These are phyloP conservation scores for Fusarium cyanostomum DNA, from an alignment of 2,329 filamentous ascomycete genomes.

Conservation along the genomic window DNA sequence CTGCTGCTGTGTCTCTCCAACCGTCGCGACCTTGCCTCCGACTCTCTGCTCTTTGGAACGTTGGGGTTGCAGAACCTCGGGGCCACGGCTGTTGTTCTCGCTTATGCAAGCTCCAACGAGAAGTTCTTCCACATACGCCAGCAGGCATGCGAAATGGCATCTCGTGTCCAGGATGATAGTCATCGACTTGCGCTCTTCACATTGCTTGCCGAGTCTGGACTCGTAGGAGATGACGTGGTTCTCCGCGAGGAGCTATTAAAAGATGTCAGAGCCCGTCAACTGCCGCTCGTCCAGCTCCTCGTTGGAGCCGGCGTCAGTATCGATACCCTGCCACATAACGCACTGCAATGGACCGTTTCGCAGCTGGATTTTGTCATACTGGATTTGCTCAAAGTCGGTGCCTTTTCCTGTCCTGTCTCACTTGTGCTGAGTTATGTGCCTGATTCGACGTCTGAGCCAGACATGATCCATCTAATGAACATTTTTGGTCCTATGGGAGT, in stretches of 20 bases:
- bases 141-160: neutral
- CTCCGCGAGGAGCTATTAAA: constrained; percentile 12
- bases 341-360: constrained; percentile 1
- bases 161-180: neutral
- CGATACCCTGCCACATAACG: constrained; percentile 1
- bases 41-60: neutral
- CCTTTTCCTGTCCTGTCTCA: neutral
- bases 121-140: neutral
- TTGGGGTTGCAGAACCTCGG: neutral
- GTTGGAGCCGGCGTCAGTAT: neutral
- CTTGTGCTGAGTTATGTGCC: neutral
- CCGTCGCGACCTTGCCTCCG: neutral
- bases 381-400: neutral
- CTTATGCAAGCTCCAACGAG: constrained; percentile 1
- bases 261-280: neutral
- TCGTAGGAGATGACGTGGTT: neutral
- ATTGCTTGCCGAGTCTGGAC: neutral
- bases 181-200: neutral
- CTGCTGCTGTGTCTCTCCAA: neutral
- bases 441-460: neutral
- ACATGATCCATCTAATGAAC: neutral
- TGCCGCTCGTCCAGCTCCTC: constrained; percentile 3
- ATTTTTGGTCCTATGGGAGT: constrained; percentile 8
- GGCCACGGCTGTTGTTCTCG: constrained; percentile 7
- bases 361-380: constrained; percentile 5